Conservation (phyloP, 495 filamentous ascomycete genomes). For the Penicillium waksmanii region DNA sequence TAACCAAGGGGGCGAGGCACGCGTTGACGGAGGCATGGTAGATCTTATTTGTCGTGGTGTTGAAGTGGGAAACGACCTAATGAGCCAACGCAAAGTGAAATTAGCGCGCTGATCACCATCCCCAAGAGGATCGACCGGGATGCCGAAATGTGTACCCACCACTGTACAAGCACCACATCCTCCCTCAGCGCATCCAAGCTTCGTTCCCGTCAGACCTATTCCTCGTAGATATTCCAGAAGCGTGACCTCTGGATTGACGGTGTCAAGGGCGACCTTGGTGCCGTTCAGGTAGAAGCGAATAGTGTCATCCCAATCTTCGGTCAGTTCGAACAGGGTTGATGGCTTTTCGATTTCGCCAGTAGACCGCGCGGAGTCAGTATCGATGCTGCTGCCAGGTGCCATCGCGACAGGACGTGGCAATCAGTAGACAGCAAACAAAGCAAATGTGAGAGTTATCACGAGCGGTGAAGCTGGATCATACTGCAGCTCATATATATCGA, state of each 20-base stretch:
- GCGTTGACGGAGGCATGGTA: conserved; percentile 95
- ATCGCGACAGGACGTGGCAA: conserved; percentile 39
- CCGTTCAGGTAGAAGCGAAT: conserved; percentile 93
- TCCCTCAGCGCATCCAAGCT: conserved; percentile 86
- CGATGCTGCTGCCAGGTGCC: conserved; percentile 59
- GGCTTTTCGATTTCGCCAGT: conserved; percentile 49
- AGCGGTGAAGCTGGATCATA: conserved; percentile 12
- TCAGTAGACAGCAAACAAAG: conserved; percentile 4
- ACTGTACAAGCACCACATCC: conserved; percentile 98
- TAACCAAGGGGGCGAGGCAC: conserved; percentile 88
- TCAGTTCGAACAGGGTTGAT: conserved; percentile 56
- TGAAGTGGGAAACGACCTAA: conserved; percentile 84
- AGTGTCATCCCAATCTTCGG: conserved; percentile 66
- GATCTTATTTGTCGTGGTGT: conserved; percentile 85
- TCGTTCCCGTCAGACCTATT: conserved; percentile 80
- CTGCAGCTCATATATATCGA: conserved; percentile 13
- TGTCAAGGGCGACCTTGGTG: conserved; percentile 82
- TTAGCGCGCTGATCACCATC: not conserved
- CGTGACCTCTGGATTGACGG: conserved; percentile 87
- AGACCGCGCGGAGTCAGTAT: conserved; percentile 54
- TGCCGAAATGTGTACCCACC: conserved; percentile 49
- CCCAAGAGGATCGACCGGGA: not conserved
- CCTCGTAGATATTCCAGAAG: conserved; percentile 89
- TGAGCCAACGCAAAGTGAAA: not conserved
- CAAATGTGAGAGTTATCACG: conserved; percentile 18